Evolutionary conservation across 331 rosid genomes (phyloP).

Genomic region (Stylosanthes scabra): DNA sequence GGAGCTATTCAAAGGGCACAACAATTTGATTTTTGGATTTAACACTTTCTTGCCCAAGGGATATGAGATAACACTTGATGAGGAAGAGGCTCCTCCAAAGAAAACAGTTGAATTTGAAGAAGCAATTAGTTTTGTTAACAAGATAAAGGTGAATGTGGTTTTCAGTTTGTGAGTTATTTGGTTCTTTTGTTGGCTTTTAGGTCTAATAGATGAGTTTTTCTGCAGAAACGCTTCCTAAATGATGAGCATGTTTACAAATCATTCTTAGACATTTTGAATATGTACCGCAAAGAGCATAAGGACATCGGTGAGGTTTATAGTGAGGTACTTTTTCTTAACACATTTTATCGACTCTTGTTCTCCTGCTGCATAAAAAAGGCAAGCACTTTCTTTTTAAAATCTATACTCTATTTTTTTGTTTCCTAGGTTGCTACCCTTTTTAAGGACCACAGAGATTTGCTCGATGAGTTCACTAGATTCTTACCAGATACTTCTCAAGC

Average conservation of each 20-base stretch:
- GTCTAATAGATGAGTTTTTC: slow-evolving; percentile 30
- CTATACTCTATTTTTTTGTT: slow-evolving; percentile 10
- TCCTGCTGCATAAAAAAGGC: neutral
- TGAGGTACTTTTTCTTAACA: slow-evolving; percentile 60
- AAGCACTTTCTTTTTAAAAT: slow-evolving; percentile 12
- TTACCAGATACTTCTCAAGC: slow-evolving; percentile 86
- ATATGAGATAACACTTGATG: slow-evolving; percentile 90
- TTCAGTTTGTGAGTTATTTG: slow-evolving; percentile 21
- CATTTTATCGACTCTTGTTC: neutral
- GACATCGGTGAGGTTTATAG: slow-evolving; percentile 85
- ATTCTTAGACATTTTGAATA: slow-evolving; percentile 91
- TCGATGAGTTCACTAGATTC: slow-evolving; percentile 91
- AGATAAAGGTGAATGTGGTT: slow-evolving; percentile 78
- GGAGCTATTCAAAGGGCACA: slow-evolving; percentile 94
- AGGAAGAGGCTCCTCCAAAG: slow-evolving; percentile 82
- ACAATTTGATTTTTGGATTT: slow-evolving; percentile 90
- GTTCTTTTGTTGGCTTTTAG: slow-evolving; percentile 13
- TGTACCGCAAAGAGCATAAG: slow-evolving; percentile 98
- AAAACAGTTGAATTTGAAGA: slow-evolving; percentile 95
- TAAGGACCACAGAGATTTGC: slow-evolving; percentile 80
- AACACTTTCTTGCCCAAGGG: slow-evolving; percentile 99
- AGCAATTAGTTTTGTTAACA: slow-evolving; percentile 97
- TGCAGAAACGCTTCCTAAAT: slow-evolving; percentile 87
- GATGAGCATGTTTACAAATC: slow-evolving; percentile 91
- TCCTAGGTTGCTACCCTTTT: slow-evolving; percentile 84